These are phyloP conservation scores for Linaria vulgaris DNA, from an alignment of 257 asterid species.

Conservation along the genomic window DNA sequence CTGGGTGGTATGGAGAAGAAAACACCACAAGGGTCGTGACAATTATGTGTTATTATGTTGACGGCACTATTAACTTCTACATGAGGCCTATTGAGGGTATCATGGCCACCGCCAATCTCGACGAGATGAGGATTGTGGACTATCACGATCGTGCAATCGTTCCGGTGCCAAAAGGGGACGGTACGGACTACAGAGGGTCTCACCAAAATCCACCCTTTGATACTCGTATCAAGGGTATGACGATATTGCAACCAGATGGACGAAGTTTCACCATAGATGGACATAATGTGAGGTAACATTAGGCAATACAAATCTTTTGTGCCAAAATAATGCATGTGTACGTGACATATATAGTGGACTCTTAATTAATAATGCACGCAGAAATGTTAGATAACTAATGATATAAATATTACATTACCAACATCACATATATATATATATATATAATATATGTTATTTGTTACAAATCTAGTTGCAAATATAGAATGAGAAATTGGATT, in stretches of 20 bases:
- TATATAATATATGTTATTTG: no score
- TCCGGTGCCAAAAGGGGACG: conserved; percentile 63
- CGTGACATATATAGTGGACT: no score
- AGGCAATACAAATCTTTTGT: not conserved
- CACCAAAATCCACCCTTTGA: not conserved
- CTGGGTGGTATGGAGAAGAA: conserved; percentile 73
- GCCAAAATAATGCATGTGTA: no score
- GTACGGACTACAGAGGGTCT: conserved; percentile 47
- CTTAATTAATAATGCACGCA: no score
- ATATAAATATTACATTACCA: no score
- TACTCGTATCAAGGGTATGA: not conserved
- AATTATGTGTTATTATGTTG: conserved; percentile 56
- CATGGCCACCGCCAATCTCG: conserved; percentile 57
- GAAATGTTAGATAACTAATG: no score
- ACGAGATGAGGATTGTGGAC: conserved; percentile 44
- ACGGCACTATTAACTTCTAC: conserved; percentile 59
- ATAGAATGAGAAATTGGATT: no score
- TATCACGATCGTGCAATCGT: conserved; percentile 44
- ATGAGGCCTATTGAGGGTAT: conserved; percentile 84
- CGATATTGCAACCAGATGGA: conserved; percentile 27
- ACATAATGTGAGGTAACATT: conserved; percentile 44
- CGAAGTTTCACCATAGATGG: conserved; percentile 51
- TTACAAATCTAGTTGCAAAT: no score
- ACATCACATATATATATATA: no score
- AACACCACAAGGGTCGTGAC: conserved; percentile 40